A percentile compares a stretch with the other conserved stretches of the same genome.
phyloP scores from a whole-genome alignment of 2,329 filamentous ascomycete species.

The Sporothrix protearum region DNA sequence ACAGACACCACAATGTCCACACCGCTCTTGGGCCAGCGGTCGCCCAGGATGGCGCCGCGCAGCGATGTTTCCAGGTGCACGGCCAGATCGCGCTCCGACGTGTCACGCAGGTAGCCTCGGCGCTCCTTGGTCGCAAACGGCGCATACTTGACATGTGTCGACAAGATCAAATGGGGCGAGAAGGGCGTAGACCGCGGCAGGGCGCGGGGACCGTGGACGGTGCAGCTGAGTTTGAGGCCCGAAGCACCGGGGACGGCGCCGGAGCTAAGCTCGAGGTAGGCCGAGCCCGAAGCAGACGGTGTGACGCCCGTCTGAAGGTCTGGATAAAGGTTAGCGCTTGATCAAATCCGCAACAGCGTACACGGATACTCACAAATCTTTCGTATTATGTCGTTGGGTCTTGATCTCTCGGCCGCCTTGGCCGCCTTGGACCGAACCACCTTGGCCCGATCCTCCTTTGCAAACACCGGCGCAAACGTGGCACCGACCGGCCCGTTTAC shows the following conservation, averaged over 20 bases:
- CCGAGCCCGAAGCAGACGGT: conserved; percentile 75
- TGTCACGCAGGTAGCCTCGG: conserved; percentile 80
- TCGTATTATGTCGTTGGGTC: conserved; percentile 68
- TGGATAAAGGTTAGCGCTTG: conserved; percentile 37
- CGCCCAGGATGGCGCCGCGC: conserved; percentile 83
- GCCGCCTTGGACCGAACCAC: conserved; percentile 40
- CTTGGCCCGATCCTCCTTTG: conserved; percentile 39
- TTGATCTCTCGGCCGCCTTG: conserved; percentile 47
- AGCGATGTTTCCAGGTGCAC: conserved; percentile 89
- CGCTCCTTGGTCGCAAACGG: conserved; percentile 84
- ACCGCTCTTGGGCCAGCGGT: conserved; percentile 96
- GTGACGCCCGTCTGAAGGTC: conserved; percentile 89
- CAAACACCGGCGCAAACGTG: conserved; percentile 68
- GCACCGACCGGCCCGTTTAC: conserved; percentile 82
- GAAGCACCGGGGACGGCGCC: conserved; percentile 39
- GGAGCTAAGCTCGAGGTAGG: conserved; percentile 37
- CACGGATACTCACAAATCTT: conserved; percentile 71
- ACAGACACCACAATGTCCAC: conserved; percentile 94
- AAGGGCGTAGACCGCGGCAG: conserved; percentile 87
- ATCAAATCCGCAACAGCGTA: neutral
- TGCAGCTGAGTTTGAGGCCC: conserved; percentile 86
- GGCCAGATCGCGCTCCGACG: conserved; percentile 81
- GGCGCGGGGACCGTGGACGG: conserved; percentile 88
- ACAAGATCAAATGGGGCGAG: conserved; percentile 85
- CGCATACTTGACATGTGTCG: conserved; percentile 93